These are phyloP conservation scores for Ceratocystis diversiconidia DNA, from an alignment of 2,329 filamentous ascomycete species.

Conservation along the genomic window DNA sequence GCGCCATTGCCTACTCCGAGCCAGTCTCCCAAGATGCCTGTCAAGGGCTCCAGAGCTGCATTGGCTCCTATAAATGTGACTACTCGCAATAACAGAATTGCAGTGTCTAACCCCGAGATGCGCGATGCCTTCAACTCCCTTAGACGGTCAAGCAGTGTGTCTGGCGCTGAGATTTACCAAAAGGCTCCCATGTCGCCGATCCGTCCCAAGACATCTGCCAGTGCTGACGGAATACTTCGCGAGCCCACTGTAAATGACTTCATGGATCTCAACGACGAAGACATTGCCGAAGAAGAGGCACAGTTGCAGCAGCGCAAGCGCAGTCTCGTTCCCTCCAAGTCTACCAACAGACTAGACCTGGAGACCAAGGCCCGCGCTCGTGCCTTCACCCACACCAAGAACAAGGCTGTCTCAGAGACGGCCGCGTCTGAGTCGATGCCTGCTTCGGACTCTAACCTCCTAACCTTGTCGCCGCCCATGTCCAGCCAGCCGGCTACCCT, in stretches of 20 bases:
- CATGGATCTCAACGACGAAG: constrained; percentile 40
- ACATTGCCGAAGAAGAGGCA: constrained; percentile 36
- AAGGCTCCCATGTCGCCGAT: constrained; percentile 2
- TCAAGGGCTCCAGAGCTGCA: background rate
- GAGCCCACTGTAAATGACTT: constrained; percentile 43
- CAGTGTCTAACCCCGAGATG: constrained; percentile 11
- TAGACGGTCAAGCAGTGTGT: constrained; percentile 14
- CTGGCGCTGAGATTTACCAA: constrained; percentile 8
- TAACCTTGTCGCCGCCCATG: constrained; percentile 34
- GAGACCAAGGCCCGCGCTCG: constrained; percentile 9
- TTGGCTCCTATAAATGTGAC: background rate
- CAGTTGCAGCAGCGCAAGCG: constrained; percentile 14
- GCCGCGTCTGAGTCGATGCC: constrained; percentile 14
- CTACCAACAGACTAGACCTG: constrained; percentile 5
- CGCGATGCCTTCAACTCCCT: constrained; percentile 3
- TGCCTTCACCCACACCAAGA: constrained; percentile 11
- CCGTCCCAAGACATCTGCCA: constrained; percentile 14
- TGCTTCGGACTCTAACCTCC: constrained; percentile 25
- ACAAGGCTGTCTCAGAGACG: background rate
- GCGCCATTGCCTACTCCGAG: constrained; percentile 3
- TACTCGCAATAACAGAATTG: background rate
- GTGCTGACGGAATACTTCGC: constrained; percentile 26
- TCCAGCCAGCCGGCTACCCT: constrained; percentile 31
- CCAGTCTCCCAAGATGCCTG: constrained; percentile 14
- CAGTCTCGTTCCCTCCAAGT: background rate